Evolutionary conservation across 139 green algal genomes (phyloP).

Genomic region (Mesotaenium endlicherianum): DNA sequence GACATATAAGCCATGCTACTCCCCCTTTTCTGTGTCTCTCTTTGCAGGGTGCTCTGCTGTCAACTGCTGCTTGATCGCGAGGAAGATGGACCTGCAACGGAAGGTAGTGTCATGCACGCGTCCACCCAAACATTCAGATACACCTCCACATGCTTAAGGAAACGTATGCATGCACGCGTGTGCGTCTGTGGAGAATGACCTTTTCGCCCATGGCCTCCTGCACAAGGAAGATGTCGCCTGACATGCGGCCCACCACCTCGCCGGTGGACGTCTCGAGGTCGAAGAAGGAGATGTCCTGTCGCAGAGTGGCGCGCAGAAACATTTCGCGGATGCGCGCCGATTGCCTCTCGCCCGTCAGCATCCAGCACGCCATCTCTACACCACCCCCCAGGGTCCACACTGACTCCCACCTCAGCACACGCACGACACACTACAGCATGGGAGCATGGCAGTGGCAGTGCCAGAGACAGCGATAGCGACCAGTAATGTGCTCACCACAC

Average conservation of each 20-base stretch:
- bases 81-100: no score
- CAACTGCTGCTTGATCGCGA: no score
- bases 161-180: not conserved
- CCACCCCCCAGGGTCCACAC: no score
- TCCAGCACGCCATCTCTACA: conserved; percentile 50
- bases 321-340: conserved; percentile 17
- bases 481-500: not conserved
- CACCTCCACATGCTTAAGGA: not conserved
- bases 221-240: conserved; percentile 38
- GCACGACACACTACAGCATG: not conserved
- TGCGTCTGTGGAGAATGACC: not conserved
- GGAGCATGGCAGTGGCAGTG: not conserved
- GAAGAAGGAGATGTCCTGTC: conserved; percentile 84
- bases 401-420: no score
- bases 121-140: not conserved
- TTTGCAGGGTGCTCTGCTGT: no score
- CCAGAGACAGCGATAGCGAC: not conserved
- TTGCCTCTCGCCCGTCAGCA: conserved; percentile 45
- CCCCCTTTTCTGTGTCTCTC: no score
- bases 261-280: conserved; percentile 58
- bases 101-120: no score
- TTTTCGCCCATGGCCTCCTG: conserved; percentile 53
- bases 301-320: conserved; percentile 57
- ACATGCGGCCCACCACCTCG: conserved; percentile 49
- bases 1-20: no score